Evolutionary conservation across 768 basidiomycete species (phyloP), one percentile per base, ranked within the genome.

Genomic region (Suillus brevipes): DNA sequence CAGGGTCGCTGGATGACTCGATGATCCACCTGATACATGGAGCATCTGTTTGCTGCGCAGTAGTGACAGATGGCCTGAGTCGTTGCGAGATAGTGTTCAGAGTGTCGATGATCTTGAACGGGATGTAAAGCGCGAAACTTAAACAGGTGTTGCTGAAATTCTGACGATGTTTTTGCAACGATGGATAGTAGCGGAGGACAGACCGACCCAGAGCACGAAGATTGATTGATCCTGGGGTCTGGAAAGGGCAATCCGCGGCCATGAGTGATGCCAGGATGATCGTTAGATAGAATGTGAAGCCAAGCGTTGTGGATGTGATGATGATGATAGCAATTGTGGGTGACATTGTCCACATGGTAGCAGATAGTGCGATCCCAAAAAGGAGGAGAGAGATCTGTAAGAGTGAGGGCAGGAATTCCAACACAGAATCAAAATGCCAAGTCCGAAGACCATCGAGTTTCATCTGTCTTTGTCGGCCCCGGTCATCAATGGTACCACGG

Each of bases 371-470:
- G 4, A 49, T 57, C 7, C 50, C 65, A 55, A 65, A 65, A 37
- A 65, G 57, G 12, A 65, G 45, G 20, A 63, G 40, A 40, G 62
- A 63, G 16, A 64, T 45, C 45, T 65, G 62, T 16, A 65, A 55
- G 23, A 65, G 65, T 12, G 52, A 52, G 23, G 65, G 62, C 23
- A 65, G 55, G 42, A 8, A 23, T 31, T 58, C 55, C 36, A 64
- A 45, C 8, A 65, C 62, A 9, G 31, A n/a, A 10, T 64, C 65
- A 3, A 65, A 57, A 49, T 65, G 65, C 65, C 65, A 65, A 55
- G 34, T 36, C 8, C 57, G 49, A 20, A 64, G 61, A 31, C 42
- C 65, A 49, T 65, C 62, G 7, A 63, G 45, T 43, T 63, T 65
- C n/a, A 47, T 63, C 42, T 65, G 65, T n/a, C 65, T 52, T 37